Percentiles rank a stretch among this genome's conserved stretches.
These are phyloP conservation scores for Harrya chromipes DNA, from an alignment of 768 basidiomycete species.

Conservation along the genomic window DNA sequence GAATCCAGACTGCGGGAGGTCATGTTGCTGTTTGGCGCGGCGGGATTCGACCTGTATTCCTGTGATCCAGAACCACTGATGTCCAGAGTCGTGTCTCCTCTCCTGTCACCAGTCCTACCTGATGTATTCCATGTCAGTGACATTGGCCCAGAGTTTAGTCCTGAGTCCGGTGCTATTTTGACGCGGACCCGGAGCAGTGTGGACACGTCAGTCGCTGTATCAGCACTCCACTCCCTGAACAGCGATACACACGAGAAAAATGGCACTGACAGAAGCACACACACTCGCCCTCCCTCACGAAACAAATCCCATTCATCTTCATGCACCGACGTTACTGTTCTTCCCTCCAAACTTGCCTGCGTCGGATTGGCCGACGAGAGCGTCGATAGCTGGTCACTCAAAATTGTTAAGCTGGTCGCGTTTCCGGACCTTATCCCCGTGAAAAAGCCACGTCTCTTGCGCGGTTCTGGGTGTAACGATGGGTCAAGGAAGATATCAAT, in stretches of 20 bases:
- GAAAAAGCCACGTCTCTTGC: conserved; percentile 11
- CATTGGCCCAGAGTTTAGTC: conserved; percentile 26
- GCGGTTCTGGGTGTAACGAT: neutral
- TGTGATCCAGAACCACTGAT: conserved; percentile 40
- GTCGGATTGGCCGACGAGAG: conserved; percentile 70
- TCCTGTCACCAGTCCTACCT: conserved; percentile 32
- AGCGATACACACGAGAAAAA: conserved; percentile 3
- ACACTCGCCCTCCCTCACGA: conserved; percentile 22
- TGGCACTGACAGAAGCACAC: neutral
- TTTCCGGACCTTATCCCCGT: conserved; percentile 67
- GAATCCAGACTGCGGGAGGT: conserved; percentile 61
- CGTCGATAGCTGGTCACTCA: conserved; percentile 70
- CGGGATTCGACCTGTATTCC: conserved; percentile 66
- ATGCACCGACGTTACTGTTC: conserved; percentile 55
- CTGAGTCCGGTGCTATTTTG: conserved; percentile 43
- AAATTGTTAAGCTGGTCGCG: conserved; percentile 74
- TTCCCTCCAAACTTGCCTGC: conserved; percentile 71
- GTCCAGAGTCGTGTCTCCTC: conserved; percentile 28
- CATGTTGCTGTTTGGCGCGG: conserved; percentile 52
- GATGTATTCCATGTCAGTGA: conserved; percentile 30
- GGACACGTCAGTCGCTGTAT: conserved; percentile 21
- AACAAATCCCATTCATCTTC: conserved; percentile 53
- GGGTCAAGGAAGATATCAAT: conserved; percentile 4
- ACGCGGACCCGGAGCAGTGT: conserved; percentile 46
- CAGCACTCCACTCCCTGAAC: conserved; percentile 8